Base-by-base conservation (phyloP, 805 yeast species). In the Ogataea corticis region DNA sequence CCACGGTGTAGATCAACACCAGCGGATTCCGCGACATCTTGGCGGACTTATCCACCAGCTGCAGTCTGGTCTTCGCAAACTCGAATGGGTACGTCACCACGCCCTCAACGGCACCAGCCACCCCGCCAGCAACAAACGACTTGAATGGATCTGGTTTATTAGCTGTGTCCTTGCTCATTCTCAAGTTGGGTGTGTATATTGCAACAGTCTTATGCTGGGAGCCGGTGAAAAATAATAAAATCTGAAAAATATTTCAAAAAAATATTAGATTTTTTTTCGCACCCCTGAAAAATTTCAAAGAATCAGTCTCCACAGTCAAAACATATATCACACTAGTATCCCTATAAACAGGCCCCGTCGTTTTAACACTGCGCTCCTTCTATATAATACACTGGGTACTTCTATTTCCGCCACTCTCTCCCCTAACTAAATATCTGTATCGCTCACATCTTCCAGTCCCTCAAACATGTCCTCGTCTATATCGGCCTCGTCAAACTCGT, bases 41-140 rank as follows among this genome's bases (percentile, higher is more conserved):
- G 12, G 84, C 69, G 0, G 79, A 59, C 61, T 83, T 85, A 56
- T 81, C 85, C 28, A 82, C 82, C 45, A 92, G 75, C 69, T 92
- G 99, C 36, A 94, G 72, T 51, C 98, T 73, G 3, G 99, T 92
- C 63, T 92, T 92, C 37, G 98, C 96, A 70, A 91, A 92, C 66
- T 92, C 99, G 66, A 94, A 94, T 2, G 99, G 99, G 65, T 90
- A 92, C 0, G 98, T 92, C 37, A 87, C 76, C 32, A 80, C 80
- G 28, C 97, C 97, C 69, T 92, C 99, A 27, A 91, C 82, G 19
- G 96, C 98, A 46, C 98, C 99, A 0, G 98, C 99, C 0, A 87
- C 75, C 42, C 97, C 97, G 45, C 99, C 99, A 6, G 97, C 98
- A 21, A 91, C 72, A 59, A 92, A 89, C 1, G 97, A 88, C 58